phyloP scores from a whole-genome alignment of 2,329 filamentous ascomycete genomes.

The Penicillium sp. region DNA sequence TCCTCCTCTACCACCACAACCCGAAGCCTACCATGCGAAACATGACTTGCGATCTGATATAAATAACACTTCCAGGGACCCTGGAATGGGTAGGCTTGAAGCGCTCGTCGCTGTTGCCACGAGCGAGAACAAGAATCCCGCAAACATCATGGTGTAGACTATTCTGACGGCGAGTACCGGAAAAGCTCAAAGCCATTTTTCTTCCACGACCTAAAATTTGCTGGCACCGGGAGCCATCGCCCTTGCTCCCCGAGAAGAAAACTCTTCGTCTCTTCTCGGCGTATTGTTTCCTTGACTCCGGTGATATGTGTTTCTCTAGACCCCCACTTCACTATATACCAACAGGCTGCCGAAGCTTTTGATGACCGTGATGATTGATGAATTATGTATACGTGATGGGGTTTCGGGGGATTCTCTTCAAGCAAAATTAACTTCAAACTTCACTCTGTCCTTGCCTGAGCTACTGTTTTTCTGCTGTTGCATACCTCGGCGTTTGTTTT shows the following conservation, averaged over 20 bases:
- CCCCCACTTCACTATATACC: constrained; percentile 24
- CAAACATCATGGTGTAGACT: constrained; percentile 38
- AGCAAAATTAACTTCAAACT: constrained; percentile 23
- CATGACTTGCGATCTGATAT: constrained; percentile 34
- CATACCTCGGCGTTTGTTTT: constrained; percentile 37
- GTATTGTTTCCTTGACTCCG: constrained; percentile 18
- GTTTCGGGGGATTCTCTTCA: constrained; percentile 26
- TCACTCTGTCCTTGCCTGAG: constrained; percentile 19
- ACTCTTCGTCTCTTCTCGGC: constrained; percentile 15
- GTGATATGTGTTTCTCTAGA: constrained; percentile 25
- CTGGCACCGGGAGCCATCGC: neutral
- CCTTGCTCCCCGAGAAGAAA: neutral
- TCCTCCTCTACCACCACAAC: constrained; percentile 36
- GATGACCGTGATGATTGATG: constrained; percentile 45
- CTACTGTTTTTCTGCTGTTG: constrained; percentile 20
- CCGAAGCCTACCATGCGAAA: constrained; percentile 36
- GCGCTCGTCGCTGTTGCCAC: constrained; percentile 57
- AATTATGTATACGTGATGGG: constrained; percentile 40
- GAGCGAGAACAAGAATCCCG: constrained; percentile 47
- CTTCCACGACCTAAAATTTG: neutral
- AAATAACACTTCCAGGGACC: constrained; percentile 35
- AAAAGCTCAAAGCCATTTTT: neutral
- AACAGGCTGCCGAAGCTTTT: constrained; percentile 27
- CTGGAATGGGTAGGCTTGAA: constrained; percentile 54
- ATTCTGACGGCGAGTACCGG: neutral